phyloP scores from a whole-genome alignment of 1,139 yeast genomes.

The Lodderomyces parapsilosis region DNA sequence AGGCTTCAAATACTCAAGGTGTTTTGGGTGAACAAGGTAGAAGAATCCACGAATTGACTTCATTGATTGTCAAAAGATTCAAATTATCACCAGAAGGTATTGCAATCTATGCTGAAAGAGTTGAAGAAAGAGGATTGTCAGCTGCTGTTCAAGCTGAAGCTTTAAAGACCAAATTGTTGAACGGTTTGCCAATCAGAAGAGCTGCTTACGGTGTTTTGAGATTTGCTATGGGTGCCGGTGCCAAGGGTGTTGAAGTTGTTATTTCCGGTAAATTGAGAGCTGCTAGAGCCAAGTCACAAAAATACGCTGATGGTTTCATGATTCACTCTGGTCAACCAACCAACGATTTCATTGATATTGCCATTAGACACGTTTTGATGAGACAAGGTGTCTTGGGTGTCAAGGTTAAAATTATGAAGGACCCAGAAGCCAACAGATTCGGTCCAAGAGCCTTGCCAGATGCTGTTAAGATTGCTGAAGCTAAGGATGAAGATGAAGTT shows the following conservation, averaged over 20 bases:
- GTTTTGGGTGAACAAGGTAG: constrained; percentile 99
- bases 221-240: constrained; percentile 99
- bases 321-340: constrained; percentile 99
- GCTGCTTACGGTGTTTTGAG: constrained; percentile 99
- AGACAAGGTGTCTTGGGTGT: constrained; percentile 99
- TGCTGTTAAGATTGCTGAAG: constrained; percentile 88
- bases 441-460: constrained; percentile 97
- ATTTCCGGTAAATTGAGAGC: constrained; percentile 99
- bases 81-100: constrained; percentile 92
- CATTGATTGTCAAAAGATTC: constrained; percentile 98
- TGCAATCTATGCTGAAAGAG: constrained; percentile 97
- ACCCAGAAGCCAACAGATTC: constrained; percentile 86
- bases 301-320: constrained; percentile 99
- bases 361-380: constrained; percentile 99
- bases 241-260: constrained; percentile 99
- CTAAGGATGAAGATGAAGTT: constrained; percentile 89
- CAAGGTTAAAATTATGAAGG: constrained; percentile 99
- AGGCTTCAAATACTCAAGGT: constrained; percentile 99
- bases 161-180: constrained; percentile 94
- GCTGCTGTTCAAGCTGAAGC: constrained; percentile 99
- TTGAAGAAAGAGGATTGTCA: constrained; percentile 98
- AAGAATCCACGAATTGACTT: constrained; percentile 98
- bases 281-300: constrained; percentile 99
- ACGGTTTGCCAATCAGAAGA: constrained; percentile 99
- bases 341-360: constrained; percentile 96